Percentiles rank a stretch among this genome's conserved stretches.
Evolutionary conservation across 2,329 filamentous ascomycete species (phyloP).

Genomic region (Alternaria alternata): DNA sequence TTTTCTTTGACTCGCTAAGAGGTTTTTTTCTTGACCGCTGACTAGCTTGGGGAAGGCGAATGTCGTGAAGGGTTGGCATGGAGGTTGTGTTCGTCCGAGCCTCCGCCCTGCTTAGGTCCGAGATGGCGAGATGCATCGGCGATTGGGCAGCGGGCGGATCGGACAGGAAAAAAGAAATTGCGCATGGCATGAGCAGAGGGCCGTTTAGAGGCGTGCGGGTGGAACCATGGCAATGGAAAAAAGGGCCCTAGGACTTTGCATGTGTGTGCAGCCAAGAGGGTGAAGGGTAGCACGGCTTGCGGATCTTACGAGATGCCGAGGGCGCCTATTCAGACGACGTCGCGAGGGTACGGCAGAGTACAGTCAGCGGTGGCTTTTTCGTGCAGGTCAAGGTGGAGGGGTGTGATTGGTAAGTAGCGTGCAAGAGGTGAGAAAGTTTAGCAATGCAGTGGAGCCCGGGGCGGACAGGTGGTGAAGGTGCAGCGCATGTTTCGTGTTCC

Average conservation of each 20-base stretch:
- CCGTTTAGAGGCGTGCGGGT: not conserved
- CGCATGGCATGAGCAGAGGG: not conserved
- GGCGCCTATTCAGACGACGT: conserved; percentile 30
- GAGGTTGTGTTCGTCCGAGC: conserved; percentile 19
- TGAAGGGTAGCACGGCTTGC: conserved; percentile 13
- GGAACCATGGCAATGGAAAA: not conserved
- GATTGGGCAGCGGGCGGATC: conserved; percentile 5
- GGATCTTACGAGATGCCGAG: conserved; percentile 32
- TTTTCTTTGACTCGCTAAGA: conserved; percentile 8
- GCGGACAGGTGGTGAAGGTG: not conserved
- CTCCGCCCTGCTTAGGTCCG: conserved; percentile 9
- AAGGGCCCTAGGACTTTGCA: not conserved
- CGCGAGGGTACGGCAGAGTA: conserved; percentile 3
- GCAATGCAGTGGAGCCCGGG: not conserved
- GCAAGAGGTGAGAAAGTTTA: conserved; percentile 8
- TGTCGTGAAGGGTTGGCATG: conserved; percentile 7
- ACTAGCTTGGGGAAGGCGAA: not conserved
- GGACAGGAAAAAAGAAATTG: conserved; percentile 27
- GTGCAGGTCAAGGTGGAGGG: not conserved
- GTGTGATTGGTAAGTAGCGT: conserved; percentile 11
- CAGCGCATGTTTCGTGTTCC: conserved; percentile 27
- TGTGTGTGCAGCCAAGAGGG: too few relatives aligned
- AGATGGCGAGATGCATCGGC: conserved; percentile 10
- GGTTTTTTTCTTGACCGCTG: not conserved
- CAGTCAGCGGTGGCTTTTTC: conserved; percentile 17